Evolutionary conservation across 2,329 filamentous ascomycete species (phyloP), one percentile per base, ranked within the genome.

Genomic region (Metarhizium anisopliae): DNA sequence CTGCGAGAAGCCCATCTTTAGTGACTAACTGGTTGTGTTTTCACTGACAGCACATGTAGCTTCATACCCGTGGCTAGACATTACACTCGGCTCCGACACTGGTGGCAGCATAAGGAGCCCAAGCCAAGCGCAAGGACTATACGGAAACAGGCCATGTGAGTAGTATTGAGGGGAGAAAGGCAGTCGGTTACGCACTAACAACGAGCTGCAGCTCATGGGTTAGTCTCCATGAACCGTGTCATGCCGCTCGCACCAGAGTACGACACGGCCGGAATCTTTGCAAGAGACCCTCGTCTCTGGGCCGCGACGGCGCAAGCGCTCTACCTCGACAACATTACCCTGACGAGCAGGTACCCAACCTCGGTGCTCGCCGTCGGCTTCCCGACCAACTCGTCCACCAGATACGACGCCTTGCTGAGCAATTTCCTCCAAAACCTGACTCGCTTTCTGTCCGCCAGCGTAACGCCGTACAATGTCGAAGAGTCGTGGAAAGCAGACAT

Each of bases 31-130:
- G 25, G 25, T 25, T 25, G 25, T 25, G 25, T 25, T 25, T 6
- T 16, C 25, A 18, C 35, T 51, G 30, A 51, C 32, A 51, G 14
- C 29, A 52, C 25, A n/a, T 11, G 5, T 55, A 35, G 71, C 68
- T 4, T 65, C 70, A 2, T 77, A 77, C 47, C 67, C 69, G 14
- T 78, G 75, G 75, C 63, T 77, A 0, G 75, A 78, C 55, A 62
- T 75, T 38, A 70, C 73, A 4, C 63, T 77, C 18, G 74, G 74
- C 1, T 72, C 67, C 29, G 75, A 77, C 55, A 79, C 75, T 2
- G 76, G 73, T 3, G 73, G 73, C 5, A 73, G 70, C 4, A 75
- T 79, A 60, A 70, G 76, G 32, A 68, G 72, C 3, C 77, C 77
- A 0, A 72, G 74, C 4, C 68, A 67, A 5, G 66, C 72, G 1